Base-by-base conservation (phyloP, 805 yeast species). In the Candida pini region DNA sequence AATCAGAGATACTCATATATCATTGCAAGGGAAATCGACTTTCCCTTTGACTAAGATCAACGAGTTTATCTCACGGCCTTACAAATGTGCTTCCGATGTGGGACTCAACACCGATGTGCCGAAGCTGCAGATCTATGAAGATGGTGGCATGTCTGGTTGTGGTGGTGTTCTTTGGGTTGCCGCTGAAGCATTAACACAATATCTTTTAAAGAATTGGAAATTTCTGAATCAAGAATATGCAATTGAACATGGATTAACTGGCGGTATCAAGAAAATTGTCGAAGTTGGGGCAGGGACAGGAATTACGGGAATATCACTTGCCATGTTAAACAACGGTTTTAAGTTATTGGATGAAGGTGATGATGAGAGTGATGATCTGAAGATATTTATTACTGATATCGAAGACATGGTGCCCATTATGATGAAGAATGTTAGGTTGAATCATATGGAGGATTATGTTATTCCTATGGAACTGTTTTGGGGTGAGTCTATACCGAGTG, bases 111-210 rank as follows among this genome's bases (percentile, higher is more conserved):
- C 10, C 24, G 18, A 13, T n/a, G n/a, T n/a, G n/a, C 66, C 62
- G 26, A 68, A 60, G 1, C 50, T 72, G 20, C 49, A 60, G 41
- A 63, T 75, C 18, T 60, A 56, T 38, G 76, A 71, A 41, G 80
- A 76, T 45, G 80, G 79, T 26, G 81, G 81, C 6, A 72, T 66
- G 1, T 50, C 66, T 5, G 81, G 81, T 2, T 76, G 81, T 51
- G 81, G 81, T n/a, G 81, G 81, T 3, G 69, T 72, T 38, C 60
- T 75, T 4, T 75, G 81, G 81, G 63, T 76, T 2, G 78, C 81
- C 8, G 81, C 81, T 13, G 76, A 73, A 35, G 55, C 73, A 30
- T 54, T 75, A 14, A 63, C 77, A 10, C 57, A 68, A 26, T 75
- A 72, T 39, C 40, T 72, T 7, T 33, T 64, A 2, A 62, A 58